Evolutionary conservation across 371 early-diverging fungal species (phyloP).

Genomic region (Syncephalastrum contaminatum): DNA sequence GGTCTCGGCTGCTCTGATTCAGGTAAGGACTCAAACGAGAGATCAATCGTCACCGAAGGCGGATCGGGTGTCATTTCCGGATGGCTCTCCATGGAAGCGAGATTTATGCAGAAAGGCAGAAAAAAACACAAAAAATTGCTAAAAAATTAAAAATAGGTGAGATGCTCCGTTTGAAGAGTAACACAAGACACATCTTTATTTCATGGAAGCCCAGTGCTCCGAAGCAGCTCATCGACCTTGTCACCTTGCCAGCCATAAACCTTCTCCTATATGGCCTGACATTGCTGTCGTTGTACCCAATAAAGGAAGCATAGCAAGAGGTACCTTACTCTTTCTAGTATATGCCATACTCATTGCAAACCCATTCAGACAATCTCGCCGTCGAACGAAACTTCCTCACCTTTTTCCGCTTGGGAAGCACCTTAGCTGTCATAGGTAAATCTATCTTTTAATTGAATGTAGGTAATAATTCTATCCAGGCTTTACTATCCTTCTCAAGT

Average conservation of each 20-base stretch:
- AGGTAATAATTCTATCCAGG: no score
- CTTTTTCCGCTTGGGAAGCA: constrained; percentile 38
- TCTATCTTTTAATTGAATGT: not conserved
- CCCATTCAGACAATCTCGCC: constrained; percentile 15
- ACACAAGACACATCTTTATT: no score
- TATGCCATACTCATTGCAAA: no score
- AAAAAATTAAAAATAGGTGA: constrained; percentile 5
- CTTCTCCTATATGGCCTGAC: constrained; percentile 5
- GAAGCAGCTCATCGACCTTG: not conserved
- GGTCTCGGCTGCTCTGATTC: no score
- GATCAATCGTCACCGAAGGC: no score
- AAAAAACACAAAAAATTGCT: not conserved
- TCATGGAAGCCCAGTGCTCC: no score
- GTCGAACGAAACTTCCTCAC: constrained; percentile 49
- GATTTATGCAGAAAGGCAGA: no score
- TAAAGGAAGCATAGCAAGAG: constrained; percentile 13
- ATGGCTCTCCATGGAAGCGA: no score
- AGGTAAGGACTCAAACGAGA: no score
- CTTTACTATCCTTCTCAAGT: constrained; percentile 35
- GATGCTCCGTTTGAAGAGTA: no score
- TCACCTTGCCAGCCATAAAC: constrained; percentile 1
- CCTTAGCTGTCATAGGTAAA: constrained; percentile 41
- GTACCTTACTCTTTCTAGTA: not conserved
- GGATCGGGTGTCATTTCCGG: no score
- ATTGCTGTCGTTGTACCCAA: constrained; percentile 13